Evolutionary conservation across 2,329 filamentous ascomycete genomes (phyloP), one percentile per base, ranked within the genome.

Genomic region (Didymellaceae sp.): DNA sequence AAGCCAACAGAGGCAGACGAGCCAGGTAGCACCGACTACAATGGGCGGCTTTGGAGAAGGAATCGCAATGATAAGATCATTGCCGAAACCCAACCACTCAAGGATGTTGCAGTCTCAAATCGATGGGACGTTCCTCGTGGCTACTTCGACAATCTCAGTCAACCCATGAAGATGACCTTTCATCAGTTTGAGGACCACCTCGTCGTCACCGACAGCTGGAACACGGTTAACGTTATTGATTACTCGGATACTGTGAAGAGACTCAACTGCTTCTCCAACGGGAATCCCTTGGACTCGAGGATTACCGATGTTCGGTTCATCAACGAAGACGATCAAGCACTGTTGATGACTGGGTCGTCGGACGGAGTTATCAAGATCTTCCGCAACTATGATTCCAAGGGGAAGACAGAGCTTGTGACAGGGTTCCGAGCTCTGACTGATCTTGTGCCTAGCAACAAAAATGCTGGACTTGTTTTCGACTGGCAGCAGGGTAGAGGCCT

Each of bases 401-500:
- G 82, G 56, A 82, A 86, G 42, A 87, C 94, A 21, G 89, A 96
- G 74, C 83, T 99, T 22, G 91, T 95, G 3, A 91, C 93, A 0
- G 85, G 91, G 14, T 97, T 95, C 85, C 86, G 94, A 37, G 94
- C 94, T 4, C 77, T 99, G 52, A 96, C 91, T 10, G 91, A 99
- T 74, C 88, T 97, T 70, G 89, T 97, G 5, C 91, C 92, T 4
- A 96, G 90, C 72, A 96, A 93, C 65, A 88, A 92, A 66, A 96
- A 96, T 71, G 92, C 92, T 1, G 94, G 94, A 17, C 88, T 99
- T 75, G 93, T 97, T 20, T 95, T 97, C 70, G 93, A 99, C 72
- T 99, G 94, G 94, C 93, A 97, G 72, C 94, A 99, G 75, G 92
- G 95, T n/a, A 90, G 91, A 61, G 94, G 94, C 6, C 90, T 91